phyloP scores from a whole-genome alignment of 2,329 filamentous ascomycete genomes.

The Neurospora sp. region DNA sequence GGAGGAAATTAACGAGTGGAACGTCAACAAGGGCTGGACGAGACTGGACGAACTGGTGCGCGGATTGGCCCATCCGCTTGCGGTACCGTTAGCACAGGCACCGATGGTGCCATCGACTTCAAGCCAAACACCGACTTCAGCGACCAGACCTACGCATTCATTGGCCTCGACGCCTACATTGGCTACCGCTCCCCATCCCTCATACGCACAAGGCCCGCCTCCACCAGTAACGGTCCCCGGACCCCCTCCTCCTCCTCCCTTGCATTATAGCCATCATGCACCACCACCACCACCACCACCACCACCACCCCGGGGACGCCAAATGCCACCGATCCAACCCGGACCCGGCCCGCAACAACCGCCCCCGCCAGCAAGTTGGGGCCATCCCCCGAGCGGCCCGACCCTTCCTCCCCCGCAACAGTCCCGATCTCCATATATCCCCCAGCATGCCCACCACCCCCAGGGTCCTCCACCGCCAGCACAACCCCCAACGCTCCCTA shows the following conservation, averaged over 20 bases:
- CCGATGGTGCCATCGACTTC: slow-evolving; percentile 6
- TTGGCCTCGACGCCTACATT: background rate
- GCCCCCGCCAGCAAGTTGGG: background rate
- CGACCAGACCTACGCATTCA: background rate
- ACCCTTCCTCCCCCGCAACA: background rate
- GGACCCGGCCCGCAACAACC: background rate
- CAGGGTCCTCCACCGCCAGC: background rate
- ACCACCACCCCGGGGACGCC: background rate
- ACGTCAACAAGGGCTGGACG: slow-evolving; percentile 56
- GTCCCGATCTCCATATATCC: background rate
- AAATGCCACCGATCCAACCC: background rate
- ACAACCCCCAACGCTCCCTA: background rate
- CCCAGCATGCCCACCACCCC: background rate
- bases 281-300: background rate
- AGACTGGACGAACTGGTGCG: slow-evolving; percentile 56
- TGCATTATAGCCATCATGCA: background rate
- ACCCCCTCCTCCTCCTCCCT: background rate
- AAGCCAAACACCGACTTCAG: background rate
- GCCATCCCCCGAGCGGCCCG: background rate
- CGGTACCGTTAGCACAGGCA: slow-evolving; percentile 14
- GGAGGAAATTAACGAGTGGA: slow-evolving; percentile 57
- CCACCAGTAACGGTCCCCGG: background rate
- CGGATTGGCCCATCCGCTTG: slow-evolving; percentile 33
- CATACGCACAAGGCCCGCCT: background rate
- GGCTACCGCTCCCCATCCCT: background rate